Evolutionary conservation across 768 basidiomycete genomes (phyloP), one percentile per base, ranked within the genome.

Genomic region (Mycena belliarum): DNA sequence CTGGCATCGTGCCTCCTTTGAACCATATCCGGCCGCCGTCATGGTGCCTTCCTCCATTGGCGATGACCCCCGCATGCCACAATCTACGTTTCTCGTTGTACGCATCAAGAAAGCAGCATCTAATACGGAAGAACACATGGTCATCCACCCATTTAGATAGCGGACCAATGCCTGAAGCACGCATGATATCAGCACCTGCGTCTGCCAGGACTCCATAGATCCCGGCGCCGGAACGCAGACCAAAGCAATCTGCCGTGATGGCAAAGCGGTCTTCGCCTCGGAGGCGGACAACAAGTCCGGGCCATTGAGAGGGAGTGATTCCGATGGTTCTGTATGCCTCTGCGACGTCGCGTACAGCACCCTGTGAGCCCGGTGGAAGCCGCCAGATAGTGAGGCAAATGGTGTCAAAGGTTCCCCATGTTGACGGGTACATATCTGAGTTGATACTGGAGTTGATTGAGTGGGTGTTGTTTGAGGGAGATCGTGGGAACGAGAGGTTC

Each of bases 281-380:
- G 0, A 73, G 29, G 0, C 65, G 54, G 0, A 79, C 63, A 0
- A 77, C 71, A 0, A 68, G 25, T 0, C 66, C 73, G 0, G 74
- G 75, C 76, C 75, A 80, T 37, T 79, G 78, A 0, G 62, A 62
- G 0, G 58, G 67, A 11, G 62, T 0, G 57, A 67, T 9, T n/a
- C 35, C 35, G 25, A 47, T 42, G 11, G 35, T 23, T n/a, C 55
- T 28, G 38, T 57, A 57, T 0, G 55, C 55, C 25, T 57, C 55
- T 0, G 55, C 44, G 11, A 57, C 10, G 25, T 57, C 56, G 2
- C 56, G 42, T 18, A 33, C 38, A 4, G 66, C 65, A 0, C 50
- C 70, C 55, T 74, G 64, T 0, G 69, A 68, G 0, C 65, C 65
- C 0, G 68, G 70, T 1, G 72, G 72, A 0, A 72, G 66, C 0